A percentile compares a stretch with the other conserved stretches of the same genome.
phyloP scores from a whole-genome alignment of 352 stramenopile genomes.

The Phytophthora europaea region DNA sequence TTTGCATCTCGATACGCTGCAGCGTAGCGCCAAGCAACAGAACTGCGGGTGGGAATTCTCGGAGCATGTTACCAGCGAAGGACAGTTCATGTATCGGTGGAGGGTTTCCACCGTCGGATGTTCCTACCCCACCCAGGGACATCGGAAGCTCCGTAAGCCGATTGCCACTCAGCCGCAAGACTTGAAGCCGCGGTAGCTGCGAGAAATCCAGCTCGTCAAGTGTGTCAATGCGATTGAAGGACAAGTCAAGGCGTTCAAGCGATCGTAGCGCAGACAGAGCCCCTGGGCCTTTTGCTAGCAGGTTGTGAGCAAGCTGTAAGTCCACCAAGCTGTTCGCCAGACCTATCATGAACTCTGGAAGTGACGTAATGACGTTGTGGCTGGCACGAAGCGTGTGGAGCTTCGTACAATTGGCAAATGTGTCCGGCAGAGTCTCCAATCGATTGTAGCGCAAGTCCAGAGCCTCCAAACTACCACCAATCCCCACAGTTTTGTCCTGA shows the following conservation, averaged over 20 bases:
- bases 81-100: conserved; percentile 60
- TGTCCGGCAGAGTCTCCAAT: conserved; percentile 48
- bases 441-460: conserved; percentile 81
- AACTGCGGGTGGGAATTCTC: conserved; percentile 52
- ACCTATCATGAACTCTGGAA: conserved; percentile 51
- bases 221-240: conserved; percentile 68
- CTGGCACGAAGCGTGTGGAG: conserved; percentile 52
- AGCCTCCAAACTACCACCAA: conserved; percentile 48
- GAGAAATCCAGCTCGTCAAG: conserved; percentile 61
- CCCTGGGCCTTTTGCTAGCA: conserved; percentile 40
- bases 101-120: conserved; percentile 9
- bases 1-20: conserved; percentile 66
- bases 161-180: conserved; percentile 64
- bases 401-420: conserved; percentile 49
- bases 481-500: background rate
- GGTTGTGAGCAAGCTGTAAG: conserved; percentile 67
- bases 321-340: conserved; percentile 46
- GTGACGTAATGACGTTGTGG: conserved; percentile 55
- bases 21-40: conserved; percentile 57
- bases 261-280: conserved; percentile 35
- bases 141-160: conserved; percentile 51
- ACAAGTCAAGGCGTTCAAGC: conserved; percentile 68
- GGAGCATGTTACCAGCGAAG: conserved; percentile 70
- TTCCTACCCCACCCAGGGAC: conserved; percentile 42
- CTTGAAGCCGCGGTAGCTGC: conserved; percentile 40